Evolutionary conservation across 1,139 yeast genomes (phyloP).

Genomic region (Hemisphaericaspora xylanilytica): DNA sequence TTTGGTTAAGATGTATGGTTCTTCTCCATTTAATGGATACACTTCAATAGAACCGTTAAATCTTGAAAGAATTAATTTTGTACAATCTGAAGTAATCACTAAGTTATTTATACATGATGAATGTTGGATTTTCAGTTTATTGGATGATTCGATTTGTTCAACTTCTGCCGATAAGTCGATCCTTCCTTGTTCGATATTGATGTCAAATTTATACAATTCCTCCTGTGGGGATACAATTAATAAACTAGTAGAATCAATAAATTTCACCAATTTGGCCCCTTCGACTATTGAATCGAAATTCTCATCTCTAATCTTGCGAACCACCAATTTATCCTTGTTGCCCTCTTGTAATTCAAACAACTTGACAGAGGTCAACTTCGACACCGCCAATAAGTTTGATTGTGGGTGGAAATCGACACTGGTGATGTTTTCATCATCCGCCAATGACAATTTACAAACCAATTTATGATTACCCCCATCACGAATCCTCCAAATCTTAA

Average conservation of each 20-base stretch:
- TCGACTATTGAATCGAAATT: conserved; percentile 40
- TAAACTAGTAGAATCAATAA: conserved; percentile 43
- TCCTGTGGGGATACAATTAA: conserved; percentile 64
- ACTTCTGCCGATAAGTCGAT: conserved; percentile 40
- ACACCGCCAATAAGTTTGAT: conserved; percentile 67
- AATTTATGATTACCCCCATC: conserved; percentile 42
- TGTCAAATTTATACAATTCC: conserved; percentile 52
- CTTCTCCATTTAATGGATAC: conserved; percentile 23
- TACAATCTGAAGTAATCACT: conserved; percentile 43
- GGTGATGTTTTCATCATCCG: conserved; percentile 81
- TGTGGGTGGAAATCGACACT: conserved; percentile 65
- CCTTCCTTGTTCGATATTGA: conserved; percentile 26
- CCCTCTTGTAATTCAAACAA: conserved; percentile 57
- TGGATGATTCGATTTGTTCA: conserved; percentile 28
- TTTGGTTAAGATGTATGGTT: conserved; percentile 39
- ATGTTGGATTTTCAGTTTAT: conserved; percentile 26
- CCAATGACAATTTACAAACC: conserved; percentile 62
- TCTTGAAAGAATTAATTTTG: conserved; percentile 54
- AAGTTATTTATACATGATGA: conserved; percentile 49
- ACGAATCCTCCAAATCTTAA: conserved; percentile 76
- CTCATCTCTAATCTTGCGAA: conserved; percentile 54
- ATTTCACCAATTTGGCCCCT: conserved; percentile 59
- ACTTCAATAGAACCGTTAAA: conserved; percentile 67
- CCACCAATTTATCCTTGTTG: conserved; percentile 39
- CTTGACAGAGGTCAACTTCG: conserved; percentile 68